Evolutionary conservation across 1,284 basidiomycete genomes (phyloP).

Genomic region (Takashimella koratensis): DNA sequence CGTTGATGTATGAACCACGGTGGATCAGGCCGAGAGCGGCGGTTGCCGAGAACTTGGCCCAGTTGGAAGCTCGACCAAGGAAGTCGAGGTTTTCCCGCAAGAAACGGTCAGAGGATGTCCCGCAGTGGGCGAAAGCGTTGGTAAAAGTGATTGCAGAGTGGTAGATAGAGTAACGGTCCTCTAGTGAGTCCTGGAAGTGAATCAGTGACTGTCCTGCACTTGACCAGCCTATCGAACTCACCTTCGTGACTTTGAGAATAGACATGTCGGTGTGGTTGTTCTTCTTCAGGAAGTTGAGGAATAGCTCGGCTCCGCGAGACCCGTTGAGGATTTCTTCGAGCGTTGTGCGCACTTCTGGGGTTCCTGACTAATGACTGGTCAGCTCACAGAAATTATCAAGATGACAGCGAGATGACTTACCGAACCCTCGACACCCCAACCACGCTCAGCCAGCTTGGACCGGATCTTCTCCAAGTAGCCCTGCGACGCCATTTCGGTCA

Average conservation of each 20-base stretch:
- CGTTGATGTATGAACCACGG: slow-evolving; percentile 89
- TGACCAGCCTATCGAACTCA: slow-evolving; percentile 43
- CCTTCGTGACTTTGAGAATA: slow-evolving; percentile 88
- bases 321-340: slow-evolving; percentile 66
- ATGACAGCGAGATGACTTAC: slow-evolving; percentile 50
- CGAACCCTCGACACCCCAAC: slow-evolving; percentile 42
- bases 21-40: slow-evolving; percentile 94
- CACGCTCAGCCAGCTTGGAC: slow-evolving; percentile 30
- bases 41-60: slow-evolving; percentile 96
- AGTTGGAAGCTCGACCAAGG: slow-evolving; percentile 87
- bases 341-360: slow-evolving; percentile 52
- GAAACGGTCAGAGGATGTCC: slow-evolving; percentile 89
- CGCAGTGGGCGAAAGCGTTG: slow-evolving; percentile 93
- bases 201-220: neutral
- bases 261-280: slow-evolving; percentile 89
- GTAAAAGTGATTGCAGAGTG: slow-evolving; percentile 91
- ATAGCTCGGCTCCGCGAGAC: slow-evolving; percentile 82
- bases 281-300: slow-evolving; percentile 87
- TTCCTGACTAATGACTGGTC: slow-evolving; percentile 64
- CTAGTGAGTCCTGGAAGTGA: slow-evolving; percentile 88
- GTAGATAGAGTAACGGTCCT: slow-evolving; percentile 89
- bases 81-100: slow-evolving; percentile 92
- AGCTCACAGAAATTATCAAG: too few species aligned
- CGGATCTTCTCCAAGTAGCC: slow-evolving; percentile 75
- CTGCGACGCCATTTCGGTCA: slow-evolving; percentile 86